Evolutionary conservation across 192 early-diverging fungal genomes (phyloP).

Genomic region (Cetraspora pellucida): DNA sequence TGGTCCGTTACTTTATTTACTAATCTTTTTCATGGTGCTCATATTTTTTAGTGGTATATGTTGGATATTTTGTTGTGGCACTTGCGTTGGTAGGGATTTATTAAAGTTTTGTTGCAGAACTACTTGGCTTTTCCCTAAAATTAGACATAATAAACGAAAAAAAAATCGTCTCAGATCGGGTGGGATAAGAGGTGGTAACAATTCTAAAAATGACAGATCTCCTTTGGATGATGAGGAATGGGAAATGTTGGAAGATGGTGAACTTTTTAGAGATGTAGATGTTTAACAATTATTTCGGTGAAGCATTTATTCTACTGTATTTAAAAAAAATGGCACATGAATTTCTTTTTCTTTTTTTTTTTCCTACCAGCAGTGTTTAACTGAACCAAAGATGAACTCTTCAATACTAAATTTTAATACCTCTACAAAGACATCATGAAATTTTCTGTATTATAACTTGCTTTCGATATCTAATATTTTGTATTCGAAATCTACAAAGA

Average conservation of each 20-base stretch:
- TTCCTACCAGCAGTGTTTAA: too few relatives aligned
- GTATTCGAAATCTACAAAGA: too few relatives aligned
- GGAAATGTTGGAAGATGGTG: slow-evolving; percentile 33
- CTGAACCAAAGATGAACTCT: too few relatives aligned
- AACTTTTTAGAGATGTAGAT: neutral
- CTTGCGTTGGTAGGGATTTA: slow-evolving; percentile 27
- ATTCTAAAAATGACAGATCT: slow-evolving; percentile 7
- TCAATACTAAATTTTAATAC: too few relatives aligned
- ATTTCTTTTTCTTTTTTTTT: too few relatives aligned
- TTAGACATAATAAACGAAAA: neutral
- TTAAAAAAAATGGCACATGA: neutral
- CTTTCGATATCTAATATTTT: too few relatives aligned
- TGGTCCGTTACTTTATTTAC: slow-evolving; percentile 6
- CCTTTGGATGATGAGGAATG: slow-evolving; percentile 24
- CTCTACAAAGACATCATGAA: too few relatives aligned
- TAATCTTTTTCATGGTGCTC: slow-evolving; percentile 28
- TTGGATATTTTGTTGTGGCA: slow-evolving; percentile 34
- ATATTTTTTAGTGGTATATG: slow-evolving; percentile 26
- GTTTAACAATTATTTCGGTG: neutral
- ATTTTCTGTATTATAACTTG: too few relatives aligned
- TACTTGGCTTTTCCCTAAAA: neutral
- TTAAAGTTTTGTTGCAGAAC: slow-evolving; percentile 1
- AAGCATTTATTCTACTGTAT: neutral
- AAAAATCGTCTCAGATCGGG: neutral
- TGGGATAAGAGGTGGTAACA: neutral